These are phyloP conservation scores for Auxenochlorella protothecoides DNA, from an alignment of 139 green algal species.

Conservation along the genomic window DNA sequence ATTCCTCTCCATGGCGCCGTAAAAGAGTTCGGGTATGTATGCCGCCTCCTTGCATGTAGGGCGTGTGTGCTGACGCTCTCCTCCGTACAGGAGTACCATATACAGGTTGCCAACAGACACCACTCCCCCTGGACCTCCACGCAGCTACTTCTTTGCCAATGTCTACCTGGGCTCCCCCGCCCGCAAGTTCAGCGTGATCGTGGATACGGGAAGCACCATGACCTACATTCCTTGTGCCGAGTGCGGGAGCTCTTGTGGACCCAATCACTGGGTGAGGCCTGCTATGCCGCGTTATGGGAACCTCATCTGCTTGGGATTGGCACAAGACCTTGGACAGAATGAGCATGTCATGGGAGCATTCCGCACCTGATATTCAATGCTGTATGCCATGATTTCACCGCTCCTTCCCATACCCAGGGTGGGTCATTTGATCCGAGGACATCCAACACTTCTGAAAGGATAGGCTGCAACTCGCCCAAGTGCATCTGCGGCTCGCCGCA, in stretches of 20 bases:
- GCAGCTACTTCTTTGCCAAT: constrained; percentile 80
- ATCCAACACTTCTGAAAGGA: constrained; percentile 37
- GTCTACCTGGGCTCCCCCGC: constrained; percentile 72
- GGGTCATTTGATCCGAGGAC: constrained; percentile 46
- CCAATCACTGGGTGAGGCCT: constrained; percentile 49
- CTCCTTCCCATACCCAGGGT: too few relatives aligned
- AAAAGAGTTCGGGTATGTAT: constrained; percentile 54
- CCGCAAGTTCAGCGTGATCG: constrained; percentile 74
- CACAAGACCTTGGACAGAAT: too few relatives aligned
- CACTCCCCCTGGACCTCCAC: neutral
- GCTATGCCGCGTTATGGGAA: too few relatives aligned
- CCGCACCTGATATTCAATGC: too few relatives aligned
- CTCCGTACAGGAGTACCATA: neutral
- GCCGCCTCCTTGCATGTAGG: neutral
- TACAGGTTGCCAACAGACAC: too few relatives aligned
- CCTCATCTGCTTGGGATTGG: too few relatives aligned
- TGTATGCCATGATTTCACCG: too few relatives aligned
- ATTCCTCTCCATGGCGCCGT: constrained; percentile 55
- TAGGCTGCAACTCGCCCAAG: constrained; percentile 43
- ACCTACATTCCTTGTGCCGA: constrained; percentile 84
- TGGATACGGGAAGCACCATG: constrained; percentile 91
- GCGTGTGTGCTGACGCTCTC: neutral
- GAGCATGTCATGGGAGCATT: too few relatives aligned
- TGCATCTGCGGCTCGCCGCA: constrained; percentile 63
- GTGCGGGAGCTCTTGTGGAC: constrained; percentile 41